phyloP scores from a whole-genome alignment of 352 stramenopile species.

The Phytophthora cryptogea region DNA sequence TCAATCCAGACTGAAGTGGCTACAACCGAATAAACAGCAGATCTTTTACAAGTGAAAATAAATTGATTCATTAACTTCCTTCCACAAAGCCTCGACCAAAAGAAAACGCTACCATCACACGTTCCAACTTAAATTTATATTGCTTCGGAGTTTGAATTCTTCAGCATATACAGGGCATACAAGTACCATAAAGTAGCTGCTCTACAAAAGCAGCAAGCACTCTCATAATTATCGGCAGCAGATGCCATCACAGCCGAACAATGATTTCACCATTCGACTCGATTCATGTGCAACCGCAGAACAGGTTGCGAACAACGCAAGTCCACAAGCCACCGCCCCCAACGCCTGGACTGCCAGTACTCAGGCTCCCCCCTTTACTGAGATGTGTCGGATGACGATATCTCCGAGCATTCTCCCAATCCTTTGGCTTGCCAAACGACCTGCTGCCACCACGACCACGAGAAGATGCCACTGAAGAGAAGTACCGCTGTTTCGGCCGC shows the following conservation, averaged over 20 bases:
- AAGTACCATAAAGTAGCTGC: slow-evolving; percentile 27
- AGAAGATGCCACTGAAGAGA: slow-evolving; percentile 13
- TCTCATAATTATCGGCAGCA: slow-evolving; percentile 19
- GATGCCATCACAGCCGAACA: slow-evolving; percentile 1
- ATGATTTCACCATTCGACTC: not conserved
- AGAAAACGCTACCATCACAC: not conserved
- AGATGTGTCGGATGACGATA: slow-evolving; percentile 30
- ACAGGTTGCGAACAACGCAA: slow-evolving; percentile 31
- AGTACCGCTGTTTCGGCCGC: slow-evolving; percentile 22
- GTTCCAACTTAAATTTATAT: slow-evolving; percentile 19
- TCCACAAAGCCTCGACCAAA: not conserved
- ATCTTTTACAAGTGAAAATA: too few species aligned
- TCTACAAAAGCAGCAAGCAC: slow-evolving; percentile 10
- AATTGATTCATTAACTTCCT: too few species aligned
- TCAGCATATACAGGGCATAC: slow-evolving; percentile 15
- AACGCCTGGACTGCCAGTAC: slow-evolving; percentile 15
- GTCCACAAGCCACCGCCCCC: slow-evolving; percentile 25
- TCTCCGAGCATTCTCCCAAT: slow-evolving; percentile 17
- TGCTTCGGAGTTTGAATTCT: slow-evolving; percentile 14
- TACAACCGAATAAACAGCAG: slow-evolving; percentile 10
- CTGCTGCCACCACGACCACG: slow-evolving; percentile 18
- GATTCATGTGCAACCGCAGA: slow-evolving; percentile 34
- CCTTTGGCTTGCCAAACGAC: slow-evolving; percentile 10
- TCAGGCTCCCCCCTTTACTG: slow-evolving; percentile 17
- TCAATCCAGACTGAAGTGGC: slow-evolving; percentile 6